Evolutionary conservation across 2,329 filamentous ascomycete species (phyloP).

Genomic region (Aspergillus viridinutans): DNA sequence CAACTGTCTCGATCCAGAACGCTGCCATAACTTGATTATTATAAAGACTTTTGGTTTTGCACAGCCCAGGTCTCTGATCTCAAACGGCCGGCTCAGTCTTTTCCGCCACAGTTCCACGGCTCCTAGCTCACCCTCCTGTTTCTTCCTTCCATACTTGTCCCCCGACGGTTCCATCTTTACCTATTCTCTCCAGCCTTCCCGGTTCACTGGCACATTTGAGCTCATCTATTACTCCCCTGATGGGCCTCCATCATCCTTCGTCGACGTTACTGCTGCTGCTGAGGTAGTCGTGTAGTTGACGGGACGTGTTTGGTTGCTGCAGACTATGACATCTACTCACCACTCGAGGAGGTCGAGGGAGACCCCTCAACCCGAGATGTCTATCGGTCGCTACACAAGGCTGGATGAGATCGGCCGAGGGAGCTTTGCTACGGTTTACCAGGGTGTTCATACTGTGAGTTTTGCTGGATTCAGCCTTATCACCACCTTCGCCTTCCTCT

Average conservation of each 20-base stretch:
- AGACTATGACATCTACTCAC: constrained; percentile 39
- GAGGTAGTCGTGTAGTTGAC: constrained; percentile 37
- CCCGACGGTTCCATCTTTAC: constrained; percentile 10
- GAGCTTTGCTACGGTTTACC: constrained; percentile 94
- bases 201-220: constrained; percentile 1
- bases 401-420: constrained; percentile 92
- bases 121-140: constrained; percentile 5
- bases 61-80: neutral
- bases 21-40: neutral
- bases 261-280: constrained; percentile 23
- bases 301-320: constrained; percentile 18
- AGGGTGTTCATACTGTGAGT: constrained; percentile 77
- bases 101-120: constrained; percentile 15
- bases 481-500: neutral
- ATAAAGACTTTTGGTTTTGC: neutral
- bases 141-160: constrained; percentile 3
- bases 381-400: constrained; percentile 73
- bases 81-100: constrained; percentile 3
- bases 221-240: constrained; percentile 24
- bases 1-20: neutral
- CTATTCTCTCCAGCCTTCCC: constrained; percentile 12
- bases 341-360: constrained; percentile 40
- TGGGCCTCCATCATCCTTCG: constrained; percentile 28
- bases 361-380: constrained; percentile 30
- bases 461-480: neutral